Evolutionary conservation across 306 rosid species (phyloP), one percentile per base, ranked within the genome.

Genomic region (Quercus agrifolia): DNA sequence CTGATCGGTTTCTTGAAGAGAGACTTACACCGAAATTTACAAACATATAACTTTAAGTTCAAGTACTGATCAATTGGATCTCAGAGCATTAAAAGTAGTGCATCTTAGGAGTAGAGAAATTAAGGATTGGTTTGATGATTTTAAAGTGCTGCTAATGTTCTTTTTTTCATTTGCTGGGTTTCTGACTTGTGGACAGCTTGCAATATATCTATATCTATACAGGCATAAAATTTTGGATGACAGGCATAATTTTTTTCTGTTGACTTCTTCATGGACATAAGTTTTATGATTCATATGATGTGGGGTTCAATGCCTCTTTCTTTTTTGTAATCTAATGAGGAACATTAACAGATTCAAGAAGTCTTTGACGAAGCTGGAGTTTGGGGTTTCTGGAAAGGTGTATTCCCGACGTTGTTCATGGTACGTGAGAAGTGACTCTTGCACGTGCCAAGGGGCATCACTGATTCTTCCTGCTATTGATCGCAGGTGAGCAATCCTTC

Each of bases 401-500:
- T 95, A 75, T 81, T 87, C 79, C 99, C 99, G 38, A 86, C 98
- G 35, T 78, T 91, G 85, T 86, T 92, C 89, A 95, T 95, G 99
- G 99, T 95, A 91, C 27, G 97, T 83, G 70, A 72, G 77, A 79
- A 81, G 75, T 62, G 78, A 81, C 74, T 83, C 67, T 86, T 56
- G 54, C 57, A 69, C 77, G 41, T 73, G 56, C 33, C 49, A 41
- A 71, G 51, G 81, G 80, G 78, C 73, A 27, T 77, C 63, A 77
- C 79, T 90, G 84, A 91, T 80, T 81, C 51, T 72, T 80, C 75
- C 79, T 87, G 66, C 75, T 81, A 44, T 77, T 81, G 74, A 69
- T 85, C 68, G 77, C 89, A 95, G 99, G 99, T 95, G 64, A 91
- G 99, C 86, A 95, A 95, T 81, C 99, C 99, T 80, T 91, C 99